Base-by-base conservation (phyloP, 1,139 yeast genomes). In the Suhomyces terraborum region DNA sequence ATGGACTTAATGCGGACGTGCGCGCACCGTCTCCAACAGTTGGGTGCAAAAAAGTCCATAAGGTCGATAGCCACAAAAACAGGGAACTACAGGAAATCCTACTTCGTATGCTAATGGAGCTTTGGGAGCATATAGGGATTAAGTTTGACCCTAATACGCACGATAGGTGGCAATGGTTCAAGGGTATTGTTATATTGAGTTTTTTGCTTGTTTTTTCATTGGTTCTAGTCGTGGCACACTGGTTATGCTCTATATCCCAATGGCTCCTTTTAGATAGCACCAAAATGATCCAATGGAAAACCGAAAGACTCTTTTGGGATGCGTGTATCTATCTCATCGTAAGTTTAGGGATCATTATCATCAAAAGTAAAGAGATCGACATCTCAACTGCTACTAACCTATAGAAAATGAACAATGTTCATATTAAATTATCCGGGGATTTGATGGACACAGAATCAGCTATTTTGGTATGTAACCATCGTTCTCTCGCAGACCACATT, bases 401-500 rank as follows among this genome's bases (percentile, higher is more conserved):
- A 21, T 19, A 62, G 73, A 63, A 64, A 20, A 38, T 64, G 31
- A 75, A 75, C 47, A 52, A 59, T 5, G 69, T 76, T 8, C 52
- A 59, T 10, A 52, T 77, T 17, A 55, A 59, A 17, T 43, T 77
- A 0, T 44, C 61, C 4, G 83, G 83, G 0, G 82, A 77, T 46
- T 38, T 50, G 2, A 46, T 77, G 18, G 70, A 64, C 27, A 46
- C 66, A 8, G 80, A 74, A 27, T 70, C 79, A 12, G 78, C 82
- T 0, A 47, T 78, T 4, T 48, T 79, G 14, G 53, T 78, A 5
- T 58, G 77, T 42, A 83, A 83, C 50, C 89, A 83, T 54, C 65
- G 59, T 31, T 78, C 86, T 1, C 50, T 77, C 12, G 71, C 74
- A 0, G 89, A 83, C 53, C 75, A 77, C 53, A 56, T 79, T 9